phyloP scores from a whole-genome alignment of 352 stramenopile species.

The Phytopythium delawarense region DNA sequence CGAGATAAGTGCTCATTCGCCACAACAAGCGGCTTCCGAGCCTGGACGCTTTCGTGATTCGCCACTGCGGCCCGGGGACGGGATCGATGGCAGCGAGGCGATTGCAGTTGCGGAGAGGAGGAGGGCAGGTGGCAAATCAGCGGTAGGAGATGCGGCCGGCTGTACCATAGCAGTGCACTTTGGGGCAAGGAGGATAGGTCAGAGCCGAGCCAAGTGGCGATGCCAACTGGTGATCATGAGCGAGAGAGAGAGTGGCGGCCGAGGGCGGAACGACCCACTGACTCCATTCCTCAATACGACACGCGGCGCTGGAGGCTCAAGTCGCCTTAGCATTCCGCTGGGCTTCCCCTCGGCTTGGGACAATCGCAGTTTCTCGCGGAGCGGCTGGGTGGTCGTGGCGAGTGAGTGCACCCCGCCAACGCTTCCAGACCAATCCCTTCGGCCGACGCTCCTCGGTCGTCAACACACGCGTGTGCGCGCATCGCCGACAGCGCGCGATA shows the following conservation, averaged over 20 bases:
- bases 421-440: background rate
- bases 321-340: background rate
- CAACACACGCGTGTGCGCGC: background rate
- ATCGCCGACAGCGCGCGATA: background rate
- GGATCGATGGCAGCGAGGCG: background rate
- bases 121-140: background rate
- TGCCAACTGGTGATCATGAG: background rate
- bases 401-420: background rate
- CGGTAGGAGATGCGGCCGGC: background rate
- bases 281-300: conserved; percentile 3
- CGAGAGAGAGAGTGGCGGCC: background rate
- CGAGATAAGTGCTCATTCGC: background rate
- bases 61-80: background rate
- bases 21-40: background rate
- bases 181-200: background rate
- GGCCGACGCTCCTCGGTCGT: background rate
- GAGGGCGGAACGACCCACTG: conserved; percentile 1
- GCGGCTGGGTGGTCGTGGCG: background rate
- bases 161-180: background rate
- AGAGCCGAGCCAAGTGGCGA: conserved; percentile 1
- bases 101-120: background rate
- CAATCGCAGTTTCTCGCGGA: background rate
- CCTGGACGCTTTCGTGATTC: background rate
- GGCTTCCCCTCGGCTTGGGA: background rate
- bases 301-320: background rate